Conservation (phyloP, 345 rosid genomes). For the Chamaenerion angustifolium region DNA sequence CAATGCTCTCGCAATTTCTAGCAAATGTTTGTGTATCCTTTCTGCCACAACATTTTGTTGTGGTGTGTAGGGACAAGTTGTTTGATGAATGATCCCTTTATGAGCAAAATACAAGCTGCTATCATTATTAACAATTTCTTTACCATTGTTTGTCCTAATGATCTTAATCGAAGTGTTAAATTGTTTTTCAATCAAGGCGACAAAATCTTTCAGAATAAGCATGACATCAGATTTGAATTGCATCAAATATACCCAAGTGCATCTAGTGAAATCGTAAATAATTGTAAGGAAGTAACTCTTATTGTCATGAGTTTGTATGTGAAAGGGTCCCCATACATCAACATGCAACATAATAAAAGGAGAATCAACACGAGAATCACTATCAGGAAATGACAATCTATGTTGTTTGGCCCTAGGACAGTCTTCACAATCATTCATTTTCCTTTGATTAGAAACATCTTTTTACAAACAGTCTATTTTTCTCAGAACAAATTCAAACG, state of each 20-base stretch:
- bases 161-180: background rate
- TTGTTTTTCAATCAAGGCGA: background rate
- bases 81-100: background rate
- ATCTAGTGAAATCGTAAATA: background rate
- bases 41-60: slow-evolving; percentile 7
- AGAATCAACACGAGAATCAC: background rate
- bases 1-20: slow-evolving; percentile 1
- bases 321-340: slow-evolving; percentile 6
- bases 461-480: no score
- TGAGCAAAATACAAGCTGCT: background rate
- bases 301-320: background rate
- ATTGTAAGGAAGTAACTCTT: background rate
- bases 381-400: no score
- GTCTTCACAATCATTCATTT: no score
- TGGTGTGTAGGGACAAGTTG: slow-evolving; percentile 1
- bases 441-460: no score
- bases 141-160: background rate
- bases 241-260: background rate
- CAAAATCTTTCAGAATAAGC: background rate
- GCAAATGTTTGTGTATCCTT: slow-evolving; percentile 6
- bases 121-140: background rate
- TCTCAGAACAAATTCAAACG: no score
- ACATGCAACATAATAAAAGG: background rate
- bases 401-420: background rate
- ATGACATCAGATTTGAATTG: background rate